Evolutionary conservation across 169 alveolate genomes (phyloP).

Genomic region (Besnoitia besnoiti): DNA sequence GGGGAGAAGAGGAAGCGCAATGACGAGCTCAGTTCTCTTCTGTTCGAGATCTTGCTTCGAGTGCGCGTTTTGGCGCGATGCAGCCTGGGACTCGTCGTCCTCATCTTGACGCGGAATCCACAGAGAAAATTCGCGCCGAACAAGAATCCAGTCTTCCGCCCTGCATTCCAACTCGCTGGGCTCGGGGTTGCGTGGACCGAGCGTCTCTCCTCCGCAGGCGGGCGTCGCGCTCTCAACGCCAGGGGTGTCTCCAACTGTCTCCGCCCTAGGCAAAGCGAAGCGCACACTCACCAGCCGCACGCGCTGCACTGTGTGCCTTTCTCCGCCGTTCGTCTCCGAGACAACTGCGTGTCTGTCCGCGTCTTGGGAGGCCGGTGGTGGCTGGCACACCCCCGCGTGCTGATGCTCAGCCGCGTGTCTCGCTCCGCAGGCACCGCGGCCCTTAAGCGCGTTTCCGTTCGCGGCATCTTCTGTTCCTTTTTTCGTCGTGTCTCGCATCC

Average conservation of each 20-base stretch:
- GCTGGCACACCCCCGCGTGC: no score
- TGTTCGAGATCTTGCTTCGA: neutral
- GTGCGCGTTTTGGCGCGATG: neutral
- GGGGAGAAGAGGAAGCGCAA: slow-evolving; percentile 18
- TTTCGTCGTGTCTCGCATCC: neutral
- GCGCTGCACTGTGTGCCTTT: slow-evolving; percentile 18
- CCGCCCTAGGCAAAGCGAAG: neutral
- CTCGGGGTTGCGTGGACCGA: no score
- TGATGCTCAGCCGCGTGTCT: neutral
- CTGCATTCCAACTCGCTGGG: neutral
- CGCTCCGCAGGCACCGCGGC: neutral
- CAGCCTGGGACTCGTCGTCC: neutral
- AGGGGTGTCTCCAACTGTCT: no score
- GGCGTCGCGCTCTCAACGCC: no score
- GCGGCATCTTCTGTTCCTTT: neutral
- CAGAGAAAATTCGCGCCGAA: neutral
- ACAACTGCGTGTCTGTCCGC: no score
- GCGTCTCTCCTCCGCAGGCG: no score
- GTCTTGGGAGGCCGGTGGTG: no score
- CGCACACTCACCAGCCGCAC: neutral
- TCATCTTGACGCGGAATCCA: neutral
- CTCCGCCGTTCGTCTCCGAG: neutral
- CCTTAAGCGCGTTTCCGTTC: neutral
- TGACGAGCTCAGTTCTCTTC: neutral
- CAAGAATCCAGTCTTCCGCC: slow-evolving; percentile 1